phyloP scores from a whole-genome alignment of 176 grass and related monocot genomes.

The Aegilops longissima region DNA sequence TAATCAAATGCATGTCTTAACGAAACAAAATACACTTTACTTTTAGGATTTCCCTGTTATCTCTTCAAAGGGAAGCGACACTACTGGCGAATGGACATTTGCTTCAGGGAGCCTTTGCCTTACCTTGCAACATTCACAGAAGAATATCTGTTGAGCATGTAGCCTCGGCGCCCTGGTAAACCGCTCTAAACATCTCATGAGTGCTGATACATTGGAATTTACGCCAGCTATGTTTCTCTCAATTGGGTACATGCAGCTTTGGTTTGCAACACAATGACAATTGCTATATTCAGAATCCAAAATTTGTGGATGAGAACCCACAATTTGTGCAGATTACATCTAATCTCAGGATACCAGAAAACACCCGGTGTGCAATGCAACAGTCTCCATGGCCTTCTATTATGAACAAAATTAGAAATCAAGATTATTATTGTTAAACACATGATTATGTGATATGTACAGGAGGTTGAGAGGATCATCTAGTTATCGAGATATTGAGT shows the following conservation, averaged over 20 bases:
- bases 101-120: constrained; percentile 87
- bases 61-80: constrained; percentile 90
- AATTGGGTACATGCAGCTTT: constrained; percentile 50
- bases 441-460: too few relatives aligned
- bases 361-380: constrained; percentile 86
- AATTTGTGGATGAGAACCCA: constrained; percentile 88
- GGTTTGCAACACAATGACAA: background rate
- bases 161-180: constrained; percentile 38
- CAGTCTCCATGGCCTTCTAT: constrained; percentile 73
- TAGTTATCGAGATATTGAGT: too few relatives aligned
- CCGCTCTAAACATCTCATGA: constrained; percentile 86
- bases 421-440: constrained; percentile 35
- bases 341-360: constrained; percentile 89
- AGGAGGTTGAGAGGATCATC: too few relatives aligned
- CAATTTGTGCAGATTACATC: constrained; percentile 95
- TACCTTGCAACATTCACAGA: constrained; percentile 81
- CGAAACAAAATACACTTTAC: too few relatives aligned
- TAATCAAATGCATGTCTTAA: too few relatives aligned
- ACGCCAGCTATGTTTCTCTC: constrained; percentile 33
- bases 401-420: background rate
- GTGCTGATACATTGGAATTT: constrained; percentile 45
- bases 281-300: constrained; percentile 26
- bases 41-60: constrained; percentile 52
- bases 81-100: constrained; percentile 95
- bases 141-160: constrained; percentile 81